phyloP scores from a whole-genome alignment of 2,329 filamentous ascomycete species.

The Talaromyces sp. region DNA sequence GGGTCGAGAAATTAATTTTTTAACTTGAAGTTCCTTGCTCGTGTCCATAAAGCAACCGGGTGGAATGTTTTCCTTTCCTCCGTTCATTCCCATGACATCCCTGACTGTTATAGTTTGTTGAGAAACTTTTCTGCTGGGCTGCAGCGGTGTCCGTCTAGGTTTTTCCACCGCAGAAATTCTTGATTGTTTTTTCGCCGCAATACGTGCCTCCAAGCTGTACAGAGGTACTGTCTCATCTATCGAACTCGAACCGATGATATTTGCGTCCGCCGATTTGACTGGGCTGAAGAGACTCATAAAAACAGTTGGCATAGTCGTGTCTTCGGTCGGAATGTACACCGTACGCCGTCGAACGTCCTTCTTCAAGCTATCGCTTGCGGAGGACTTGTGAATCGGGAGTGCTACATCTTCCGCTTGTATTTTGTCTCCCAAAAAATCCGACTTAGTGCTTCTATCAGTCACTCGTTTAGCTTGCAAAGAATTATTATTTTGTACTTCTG shows the following conservation, averaged over 20 bases:
- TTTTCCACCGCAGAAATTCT: conserved; percentile 25
- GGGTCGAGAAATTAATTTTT: conserved; percentile 11
- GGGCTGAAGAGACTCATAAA: conserved; percentile 46
- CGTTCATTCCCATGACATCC: conserved; percentile 53
- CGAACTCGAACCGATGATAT: conserved; percentile 1
- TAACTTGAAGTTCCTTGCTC: conserved; percentile 21
- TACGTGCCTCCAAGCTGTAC: conserved; percentile 34
- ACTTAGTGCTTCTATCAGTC: conserved; percentile 16
- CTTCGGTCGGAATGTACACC: conserved; percentile 43
- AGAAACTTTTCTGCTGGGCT: conserved; percentile 37
- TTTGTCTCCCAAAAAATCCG: not conserved
- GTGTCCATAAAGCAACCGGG: conserved; percentile 39
- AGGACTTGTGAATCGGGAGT: conserved; percentile 20
- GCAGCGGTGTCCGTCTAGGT: conserved; percentile 46
- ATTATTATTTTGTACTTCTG: conserved; percentile 17
- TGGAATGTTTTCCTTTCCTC: conserved; percentile 63
- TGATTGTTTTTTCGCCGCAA: conserved; percentile 32
- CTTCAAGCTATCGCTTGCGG: conserved; percentile 26
- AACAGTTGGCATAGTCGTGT: conserved; percentile 41
- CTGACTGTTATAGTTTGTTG: conserved; percentile 42
- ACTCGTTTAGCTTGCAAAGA: not conserved
- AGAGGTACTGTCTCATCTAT: conserved; percentile 22
- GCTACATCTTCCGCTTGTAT: conserved; percentile 12
- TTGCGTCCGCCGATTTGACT: conserved; percentile 29
- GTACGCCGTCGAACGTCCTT: conserved; percentile 36